Evolutionary conservation across 78 protist species (phyloP), one percentile per base, ranked within the genome.

Genomic region (Dictyostelium purpureum): DNA sequence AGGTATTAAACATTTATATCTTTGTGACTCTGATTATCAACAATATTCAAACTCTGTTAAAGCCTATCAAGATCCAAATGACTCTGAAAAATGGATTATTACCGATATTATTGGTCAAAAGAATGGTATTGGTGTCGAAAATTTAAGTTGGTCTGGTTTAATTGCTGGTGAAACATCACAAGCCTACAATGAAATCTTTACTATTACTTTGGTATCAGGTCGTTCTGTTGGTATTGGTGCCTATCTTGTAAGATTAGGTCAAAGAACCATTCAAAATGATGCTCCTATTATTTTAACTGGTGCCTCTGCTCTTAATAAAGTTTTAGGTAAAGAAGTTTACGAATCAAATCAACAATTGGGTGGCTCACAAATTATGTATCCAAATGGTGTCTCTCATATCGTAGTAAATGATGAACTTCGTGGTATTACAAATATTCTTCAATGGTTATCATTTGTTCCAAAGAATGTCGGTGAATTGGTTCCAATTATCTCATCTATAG

Each of bases 171-270:
- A 98, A 95, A 99, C 99, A 1, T 95, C 98, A 24, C 73, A 42
- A 37, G 98, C 99, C 35, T 99, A 98, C 94, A 83, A 95, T 45
- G 97, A 96, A 73, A 96, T 80, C 77, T 97, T 97, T 91, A 99
- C 99, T 10, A 77, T 99, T 57, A 56, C 98, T 3, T 71, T 94
- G 43, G 99, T 96, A 31, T 88, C 99, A 2, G 98, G 98, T 78
- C 91, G 99, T 24, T 88, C 99, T 0, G 99, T 99, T 26, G 99
- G 99, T 66, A 99, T 99, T 80, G 99, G 99, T 21, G 99, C 99
- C 12, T 99, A 99, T 69, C 88, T 99, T 12, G 98, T 96, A 45
- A 96, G 99, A 35, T 94, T 98, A 1, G 99, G 99, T 65, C 99
- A 97, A 80, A 82, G 98, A 31, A 89, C 95, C 43, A 83, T 97